Evolutionary conservation across 1,139 yeast species (phyloP).

Genomic region (Debaryomyces udenii): DNA sequence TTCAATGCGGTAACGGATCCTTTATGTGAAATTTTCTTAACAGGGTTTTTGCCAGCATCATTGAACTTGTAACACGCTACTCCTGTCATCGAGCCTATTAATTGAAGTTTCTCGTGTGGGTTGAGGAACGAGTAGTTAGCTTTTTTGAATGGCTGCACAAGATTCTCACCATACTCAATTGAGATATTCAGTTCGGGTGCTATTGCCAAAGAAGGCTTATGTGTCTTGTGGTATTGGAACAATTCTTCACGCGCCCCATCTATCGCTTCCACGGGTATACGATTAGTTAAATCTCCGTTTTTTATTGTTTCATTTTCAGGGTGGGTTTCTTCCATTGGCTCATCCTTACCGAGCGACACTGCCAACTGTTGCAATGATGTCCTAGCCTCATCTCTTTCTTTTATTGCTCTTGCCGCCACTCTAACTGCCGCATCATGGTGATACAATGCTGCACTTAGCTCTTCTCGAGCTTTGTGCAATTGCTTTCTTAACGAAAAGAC

Average conservation of each 20-base stretch:
- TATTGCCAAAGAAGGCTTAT: conserved; percentile 38
- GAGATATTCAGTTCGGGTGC: conserved; percentile 19
- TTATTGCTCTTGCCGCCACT: conserved; percentile 74
- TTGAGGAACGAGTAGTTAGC: conserved; percentile 18
- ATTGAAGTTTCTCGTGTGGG: conserved; percentile 16
- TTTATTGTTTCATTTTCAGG: conserved; percentile 8
- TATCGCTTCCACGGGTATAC: conserved; percentile 29
- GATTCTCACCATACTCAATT: conserved; percentile 13
- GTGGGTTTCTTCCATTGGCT: conserved; percentile 10
- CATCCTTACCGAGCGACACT: conserved; percentile 29
- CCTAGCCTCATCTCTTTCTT: conserved; percentile 75
- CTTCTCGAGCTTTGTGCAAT: conserved; percentile 65
- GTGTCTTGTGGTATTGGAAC: conserved; percentile 45
- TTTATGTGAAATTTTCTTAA: conserved; percentile 17
- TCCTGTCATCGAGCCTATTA: conserved; percentile 29
- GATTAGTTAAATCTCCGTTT: background rate
- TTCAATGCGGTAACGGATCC: conserved; percentile 22
- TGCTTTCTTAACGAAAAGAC: conserved; percentile 76
- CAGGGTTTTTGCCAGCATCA: conserved; percentile 13
- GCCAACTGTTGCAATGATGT: conserved; percentile 57
- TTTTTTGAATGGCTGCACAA: conserved; percentile 21
- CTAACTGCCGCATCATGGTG: conserved; percentile 89
- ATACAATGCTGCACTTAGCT: conserved; percentile 75
- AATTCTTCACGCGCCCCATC: conserved; percentile 39
- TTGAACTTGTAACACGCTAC: conserved; percentile 22